phyloP scores from a whole-genome alignment of 2,329 filamentous ascomycete species.

The Ophiobolus disseminans region DNA sequence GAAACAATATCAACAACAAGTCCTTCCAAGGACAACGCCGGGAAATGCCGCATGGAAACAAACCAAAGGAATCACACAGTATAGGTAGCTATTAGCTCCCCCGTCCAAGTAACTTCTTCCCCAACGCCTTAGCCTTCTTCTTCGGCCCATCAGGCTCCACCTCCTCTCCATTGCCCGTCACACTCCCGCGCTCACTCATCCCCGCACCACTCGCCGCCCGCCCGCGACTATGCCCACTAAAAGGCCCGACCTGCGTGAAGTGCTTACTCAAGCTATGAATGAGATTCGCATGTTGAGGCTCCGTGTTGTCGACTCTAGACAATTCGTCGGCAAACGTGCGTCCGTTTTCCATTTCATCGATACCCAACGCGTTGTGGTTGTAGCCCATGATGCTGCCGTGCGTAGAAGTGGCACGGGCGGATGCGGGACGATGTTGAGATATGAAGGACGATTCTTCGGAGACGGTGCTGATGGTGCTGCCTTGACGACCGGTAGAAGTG shows the following conservation, averaged over 20 bases:
- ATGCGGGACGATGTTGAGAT: slow-evolving; percentile 20
- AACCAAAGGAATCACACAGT: not conserved
- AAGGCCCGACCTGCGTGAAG: slow-evolving; percentile 40
- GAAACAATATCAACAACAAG: not conserved
- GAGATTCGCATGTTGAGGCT: slow-evolving; percentile 44
- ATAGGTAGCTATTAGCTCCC: slow-evolving; percentile 4
- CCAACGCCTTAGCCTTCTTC: slow-evolving; percentile 23
- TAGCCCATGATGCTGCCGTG: slow-evolving; percentile 34
- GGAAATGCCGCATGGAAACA: not conserved
- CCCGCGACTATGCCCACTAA: slow-evolving; percentile 24
- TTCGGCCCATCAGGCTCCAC: too few species aligned
- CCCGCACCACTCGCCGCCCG: slow-evolving; percentile 5
- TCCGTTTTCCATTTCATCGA: slow-evolving; percentile 36
- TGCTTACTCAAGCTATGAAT: slow-evolving; percentile 43
- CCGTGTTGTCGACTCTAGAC: slow-evolving; percentile 44
- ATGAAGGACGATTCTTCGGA: slow-evolving; percentile 38
- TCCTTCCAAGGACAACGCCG: not conserved
- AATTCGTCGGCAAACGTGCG: slow-evolving; percentile 47
- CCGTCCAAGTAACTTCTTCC: slow-evolving; percentile 23
- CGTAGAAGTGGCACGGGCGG: slow-evolving; percentile 24
- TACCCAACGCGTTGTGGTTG: slow-evolving; percentile 23
- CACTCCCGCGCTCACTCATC: not conserved
- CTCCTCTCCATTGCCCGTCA: too few species aligned
- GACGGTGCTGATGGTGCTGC: slow-evolving; percentile 37
- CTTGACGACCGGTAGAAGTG: slow-evolving; percentile 38